phyloP scores from a whole-genome alignment of 768 basidiomycete species.

The Cytidiella melzeri region DNA sequence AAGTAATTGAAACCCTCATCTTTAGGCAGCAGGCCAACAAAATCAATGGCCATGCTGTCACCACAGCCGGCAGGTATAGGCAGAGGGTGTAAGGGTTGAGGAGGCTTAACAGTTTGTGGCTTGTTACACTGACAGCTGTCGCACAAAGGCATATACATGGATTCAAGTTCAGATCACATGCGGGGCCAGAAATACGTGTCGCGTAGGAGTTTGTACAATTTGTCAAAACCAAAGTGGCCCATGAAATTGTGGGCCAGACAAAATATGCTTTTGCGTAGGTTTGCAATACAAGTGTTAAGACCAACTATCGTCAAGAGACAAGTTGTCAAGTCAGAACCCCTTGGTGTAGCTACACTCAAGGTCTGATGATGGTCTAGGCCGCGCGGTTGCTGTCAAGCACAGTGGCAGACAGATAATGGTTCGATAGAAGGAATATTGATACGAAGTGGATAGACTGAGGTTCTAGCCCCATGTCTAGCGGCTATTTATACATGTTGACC shows the following conservation, averaged over 20 bases:
- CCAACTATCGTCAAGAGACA: no score
- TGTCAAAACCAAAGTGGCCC: conserved; percentile 18
- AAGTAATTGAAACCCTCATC: conserved; percentile 21
- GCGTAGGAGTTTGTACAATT: conserved; percentile 14
- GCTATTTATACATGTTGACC: no score
- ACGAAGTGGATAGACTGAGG: no score
- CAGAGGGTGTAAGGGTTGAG: conserved; percentile 19
- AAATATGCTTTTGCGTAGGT: conserved; percentile 13
- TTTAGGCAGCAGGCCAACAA: conserved; percentile 24
- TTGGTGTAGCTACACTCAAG: no score
- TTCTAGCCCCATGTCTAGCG: no score
- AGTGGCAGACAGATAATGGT: no score
- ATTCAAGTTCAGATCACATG: conserved; percentile 27
- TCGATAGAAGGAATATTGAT: no score
- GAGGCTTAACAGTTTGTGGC: conserved; percentile 15
- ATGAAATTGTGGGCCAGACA: conserved; percentile 15
- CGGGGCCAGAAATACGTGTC: conserved; percentile 19
- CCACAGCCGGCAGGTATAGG: conserved; percentile 16
- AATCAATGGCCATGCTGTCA: conserved; percentile 23
- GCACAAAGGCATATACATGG: conserved; percentile 27
- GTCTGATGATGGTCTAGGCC: no score
- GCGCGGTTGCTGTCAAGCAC: no score
- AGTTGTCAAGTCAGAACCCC: no score
- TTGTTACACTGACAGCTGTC: conserved; percentile 31
- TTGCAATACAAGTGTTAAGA: no score